These are phyloP conservation scores for Metschnikowia picachoensis DNA, from an alignment of 805 yeast genomes.

Conservation along the genomic window DNA sequence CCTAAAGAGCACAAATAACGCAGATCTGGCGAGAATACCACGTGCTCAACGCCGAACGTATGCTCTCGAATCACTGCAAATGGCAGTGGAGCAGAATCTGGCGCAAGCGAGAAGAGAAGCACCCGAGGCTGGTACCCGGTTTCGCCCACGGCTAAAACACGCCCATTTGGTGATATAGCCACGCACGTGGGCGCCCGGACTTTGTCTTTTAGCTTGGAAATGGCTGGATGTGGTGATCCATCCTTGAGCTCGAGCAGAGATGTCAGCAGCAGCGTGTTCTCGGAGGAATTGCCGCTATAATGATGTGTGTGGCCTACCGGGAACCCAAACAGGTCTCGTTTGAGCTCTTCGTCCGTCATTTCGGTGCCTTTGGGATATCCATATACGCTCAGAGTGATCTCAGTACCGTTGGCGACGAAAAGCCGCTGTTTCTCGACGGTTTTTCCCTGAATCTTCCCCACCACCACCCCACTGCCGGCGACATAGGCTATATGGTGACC, in stretches of 20 bases:
- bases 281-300: constrained; percentile 11
- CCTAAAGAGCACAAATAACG: constrained; percentile 58
- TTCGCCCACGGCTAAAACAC: constrained; percentile 65
- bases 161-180: constrained; percentile 54
- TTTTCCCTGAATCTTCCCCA: constrained; percentile 30
- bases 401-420: constrained; percentile 44
- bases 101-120: constrained; percentile 53
- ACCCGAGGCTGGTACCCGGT: constrained; percentile 66
- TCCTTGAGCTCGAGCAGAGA: constrained; percentile 1
- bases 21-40: constrained; percentile 59
- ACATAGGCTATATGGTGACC: constrained; percentile 46
- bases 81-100: constrained; percentile 45
- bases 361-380: background rate
- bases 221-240: background rate
- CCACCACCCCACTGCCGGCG: constrained; percentile 61
- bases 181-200: constrained; percentile 54
- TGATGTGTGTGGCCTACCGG: constrained; percentile 15
- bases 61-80: constrained; percentile 57
- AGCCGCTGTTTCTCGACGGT: constrained; percentile 39
- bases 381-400: background rate
- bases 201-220: constrained; percentile 30
- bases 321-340: constrained; percentile 35
- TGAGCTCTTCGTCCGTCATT: constrained; percentile 3
- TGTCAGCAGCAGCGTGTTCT: background rate
- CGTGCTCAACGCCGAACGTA: constrained; percentile 54